A percentile compares a stretch with the other conserved stretches of the same genome.
Evolutionary conservation across 768 basidiomycete species (phyloP).

Genomic region (Kwoniella botswanensis): DNA sequence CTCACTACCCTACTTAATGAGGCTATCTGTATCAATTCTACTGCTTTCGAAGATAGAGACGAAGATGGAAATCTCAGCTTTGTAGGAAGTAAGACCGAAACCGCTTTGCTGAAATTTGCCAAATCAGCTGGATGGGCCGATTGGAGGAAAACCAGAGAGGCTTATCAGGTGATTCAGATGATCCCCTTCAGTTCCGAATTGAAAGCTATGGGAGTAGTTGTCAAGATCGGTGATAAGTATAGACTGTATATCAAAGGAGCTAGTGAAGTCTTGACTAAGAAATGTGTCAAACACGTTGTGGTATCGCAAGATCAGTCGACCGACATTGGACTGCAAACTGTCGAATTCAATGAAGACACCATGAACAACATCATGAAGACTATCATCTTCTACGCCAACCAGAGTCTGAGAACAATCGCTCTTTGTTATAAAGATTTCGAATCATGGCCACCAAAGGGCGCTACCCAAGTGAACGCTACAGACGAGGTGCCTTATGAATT

Average conservation of each 20-base stretch:
- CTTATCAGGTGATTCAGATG: constrained; percentile 74
- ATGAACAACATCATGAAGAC: constrained; percentile 83
- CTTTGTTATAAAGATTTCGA: constrained; percentile 88
- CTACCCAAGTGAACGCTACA: constrained; percentile 23
- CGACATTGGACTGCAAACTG: constrained; percentile 63
- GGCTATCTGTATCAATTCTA: constrained; percentile 88
- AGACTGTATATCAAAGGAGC: constrained; percentile 91
- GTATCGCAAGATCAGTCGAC: constrained; percentile 59
- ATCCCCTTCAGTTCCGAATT: constrained; percentile 91
- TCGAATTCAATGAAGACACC: constrained; percentile 69
- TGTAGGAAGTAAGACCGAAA: constrained; percentile 94
- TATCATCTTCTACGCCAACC: constrained; percentile 97
- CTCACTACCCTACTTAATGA: constrained; percentile 76
- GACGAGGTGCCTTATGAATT: constrained; percentile 64
- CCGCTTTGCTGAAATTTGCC: constrained; percentile 82
- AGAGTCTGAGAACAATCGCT: constrained; percentile 91
- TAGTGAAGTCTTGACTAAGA: constrained; percentile 84
- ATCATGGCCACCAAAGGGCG: constrained; percentile 73
- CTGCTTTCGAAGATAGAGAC: constrained; percentile 82
- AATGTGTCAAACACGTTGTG: constrained; percentile 74
- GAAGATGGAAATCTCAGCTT: constrained; percentile 68
- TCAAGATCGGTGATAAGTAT: constrained; percentile 65
- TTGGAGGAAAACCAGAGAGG: constrained; percentile 71
- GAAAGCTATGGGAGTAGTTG: constrained; percentile 92
- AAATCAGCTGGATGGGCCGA: constrained; percentile 77